These are phyloP conservation scores for Pichia sp. DNA, from an alignment of 1,139 yeast genomes.

Conservation along the genomic window DNA sequence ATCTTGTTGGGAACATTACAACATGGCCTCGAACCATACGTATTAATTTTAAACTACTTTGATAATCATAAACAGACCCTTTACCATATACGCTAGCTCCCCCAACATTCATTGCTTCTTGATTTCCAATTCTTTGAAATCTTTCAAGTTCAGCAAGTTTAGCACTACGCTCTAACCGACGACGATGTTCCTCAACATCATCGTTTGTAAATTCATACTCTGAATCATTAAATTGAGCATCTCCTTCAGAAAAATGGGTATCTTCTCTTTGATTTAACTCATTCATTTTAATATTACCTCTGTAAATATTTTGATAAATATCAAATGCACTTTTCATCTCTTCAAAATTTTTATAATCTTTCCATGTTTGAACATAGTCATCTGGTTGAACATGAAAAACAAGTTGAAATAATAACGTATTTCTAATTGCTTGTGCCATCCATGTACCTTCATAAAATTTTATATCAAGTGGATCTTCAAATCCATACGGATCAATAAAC, in stretches of 20 bases:
- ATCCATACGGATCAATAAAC: conserved; percentile 79
- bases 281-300: conserved; percentile 25
- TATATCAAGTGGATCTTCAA: conserved; percentile 77
- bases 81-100: conserved; percentile 10
- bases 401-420: conserved; percentile 73
- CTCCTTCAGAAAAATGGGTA: neutral
- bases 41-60: conserved; percentile 69
- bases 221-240: neutral
- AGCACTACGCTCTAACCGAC: conserved; percentile 20
- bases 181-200: conserved; percentile 14
- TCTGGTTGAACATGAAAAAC: conserved; percentile 96
- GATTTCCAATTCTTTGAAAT: conserved; percentile 16
- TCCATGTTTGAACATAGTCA: conserved; percentile 81
- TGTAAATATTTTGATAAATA: conserved; percentile 40
- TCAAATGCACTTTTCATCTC: conserved; percentile 52
- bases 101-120: conserved; percentile 5
- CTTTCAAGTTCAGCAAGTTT: conserved; percentile 27
- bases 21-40: conserved; percentile 80
- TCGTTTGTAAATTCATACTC: neutral
- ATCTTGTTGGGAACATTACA: conserved; percentile 84
- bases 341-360: conserved; percentile 70
- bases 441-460: conserved; percentile 84
- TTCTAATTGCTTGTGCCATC: conserved; percentile 78
- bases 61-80: conserved; percentile 55
- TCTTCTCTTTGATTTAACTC: too few species aligned